Conservation (phyloP, 2,329 filamentous ascomycete species). For the Penicillium sp. region DNA sequence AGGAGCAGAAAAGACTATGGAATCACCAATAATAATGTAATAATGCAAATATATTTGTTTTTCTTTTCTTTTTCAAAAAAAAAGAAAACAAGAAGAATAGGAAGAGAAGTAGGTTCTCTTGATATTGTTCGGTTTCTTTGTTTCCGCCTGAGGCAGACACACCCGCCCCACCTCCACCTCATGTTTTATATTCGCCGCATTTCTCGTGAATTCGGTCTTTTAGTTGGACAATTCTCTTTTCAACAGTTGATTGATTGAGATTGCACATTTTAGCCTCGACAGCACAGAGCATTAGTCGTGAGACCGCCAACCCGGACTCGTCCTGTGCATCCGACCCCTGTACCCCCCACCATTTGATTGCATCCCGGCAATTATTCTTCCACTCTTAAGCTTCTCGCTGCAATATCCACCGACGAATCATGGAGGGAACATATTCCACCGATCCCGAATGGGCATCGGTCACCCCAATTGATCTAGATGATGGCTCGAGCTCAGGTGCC, state of each 20-base stretch:
- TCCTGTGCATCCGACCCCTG: constrained; percentile 1
- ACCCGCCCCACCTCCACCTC: constrained; percentile 23
- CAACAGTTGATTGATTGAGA: not conserved
- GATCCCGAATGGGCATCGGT: constrained; percentile 83
- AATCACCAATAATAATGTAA: constrained; percentile 13
- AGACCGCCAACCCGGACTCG: not conserved
- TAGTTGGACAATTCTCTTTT: not conserved
- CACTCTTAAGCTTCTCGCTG: not conserved
- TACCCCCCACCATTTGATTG: constrained; percentile 5
- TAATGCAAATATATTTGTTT: not conserved
- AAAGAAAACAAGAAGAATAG: constrained; percentile 7
- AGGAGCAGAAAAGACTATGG: constrained; percentile 31
- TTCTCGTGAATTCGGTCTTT: not conserved
- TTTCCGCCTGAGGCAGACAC: constrained; percentile 29
- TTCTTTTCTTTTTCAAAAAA: not conserved
- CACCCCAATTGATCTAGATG: constrained; percentile 75
- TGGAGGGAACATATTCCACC: constrained; percentile 52
- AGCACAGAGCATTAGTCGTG: not conserved
- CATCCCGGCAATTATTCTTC: not conserved
- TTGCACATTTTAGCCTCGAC: not conserved
- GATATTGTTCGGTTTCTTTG: constrained; percentile 19
- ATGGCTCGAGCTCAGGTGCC: constrained; percentile 57
- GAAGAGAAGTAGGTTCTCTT: constrained; percentile 1
- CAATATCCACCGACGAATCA: constrained; percentile 14
- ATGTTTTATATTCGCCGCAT: constrained; percentile 8